phyloP scores from a whole-genome alignment of 345 rosid species.

The Lepidium aucheri region DNA sequence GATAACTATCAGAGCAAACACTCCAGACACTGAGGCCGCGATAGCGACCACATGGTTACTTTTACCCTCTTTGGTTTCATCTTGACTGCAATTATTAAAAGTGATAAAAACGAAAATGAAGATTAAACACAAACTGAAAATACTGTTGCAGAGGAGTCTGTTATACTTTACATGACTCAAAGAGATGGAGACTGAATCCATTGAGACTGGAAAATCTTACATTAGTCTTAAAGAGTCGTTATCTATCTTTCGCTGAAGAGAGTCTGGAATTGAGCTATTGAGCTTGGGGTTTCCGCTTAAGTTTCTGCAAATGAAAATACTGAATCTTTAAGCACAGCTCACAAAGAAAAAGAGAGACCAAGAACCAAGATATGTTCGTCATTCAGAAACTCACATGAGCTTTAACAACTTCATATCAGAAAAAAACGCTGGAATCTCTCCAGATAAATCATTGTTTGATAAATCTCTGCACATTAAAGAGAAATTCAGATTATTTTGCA shows the following conservation, averaged over 20 bases:
- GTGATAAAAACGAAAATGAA: neutral
- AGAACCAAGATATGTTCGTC: neutral
- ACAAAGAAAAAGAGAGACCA: neutral
- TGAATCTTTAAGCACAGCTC: neutral
- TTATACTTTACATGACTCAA: neutral
- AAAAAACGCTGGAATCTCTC: constrained; percentile 37
- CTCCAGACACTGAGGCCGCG: neutral
- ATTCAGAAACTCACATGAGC: constrained; percentile 35
- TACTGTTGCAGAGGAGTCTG: neutral
- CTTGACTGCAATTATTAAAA: neutral
- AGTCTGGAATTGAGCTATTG: neutral
- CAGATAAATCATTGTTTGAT: constrained; percentile 42
- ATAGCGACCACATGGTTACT: neutral
- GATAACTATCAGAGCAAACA: constrained; percentile 3
- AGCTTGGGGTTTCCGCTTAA: constrained; percentile 4
- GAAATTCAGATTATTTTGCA: too few species aligned
- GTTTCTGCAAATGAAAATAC: constrained; percentile 13
- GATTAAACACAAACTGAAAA: neutral
- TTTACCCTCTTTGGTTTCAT: neutral
- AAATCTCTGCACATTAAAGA: constrained; percentile 40
- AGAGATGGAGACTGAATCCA: neutral
- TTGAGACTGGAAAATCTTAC: neutral
- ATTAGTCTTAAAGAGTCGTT: constrained; percentile 2
- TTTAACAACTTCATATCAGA: constrained; percentile 28
- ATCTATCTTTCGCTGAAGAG: neutral